phyloP scores from a whole-genome alignment of 331 rosid species.

The Rosa hybrid region DNA sequence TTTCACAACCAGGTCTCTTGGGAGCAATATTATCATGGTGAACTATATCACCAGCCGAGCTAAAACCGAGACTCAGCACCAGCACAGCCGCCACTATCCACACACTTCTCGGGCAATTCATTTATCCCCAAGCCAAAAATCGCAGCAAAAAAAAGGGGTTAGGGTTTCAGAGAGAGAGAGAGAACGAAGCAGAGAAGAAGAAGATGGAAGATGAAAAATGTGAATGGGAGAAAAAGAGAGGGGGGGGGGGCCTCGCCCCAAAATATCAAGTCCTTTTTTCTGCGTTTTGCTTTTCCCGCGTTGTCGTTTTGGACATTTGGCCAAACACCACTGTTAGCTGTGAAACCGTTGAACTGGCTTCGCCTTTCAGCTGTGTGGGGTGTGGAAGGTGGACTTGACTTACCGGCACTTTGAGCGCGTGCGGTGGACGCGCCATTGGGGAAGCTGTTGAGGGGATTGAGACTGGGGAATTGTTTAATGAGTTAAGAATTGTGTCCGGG shows the following conservation, averaged over 20 bases:
- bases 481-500: no score
- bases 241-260: not conserved
- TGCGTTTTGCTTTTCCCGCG: constrained; percentile 32
- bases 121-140: not conserved
- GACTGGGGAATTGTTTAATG: not conserved
- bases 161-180: constrained; percentile 16
- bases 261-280: constrained; percentile 14
- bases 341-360: constrained; percentile 43
- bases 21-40: constrained; percentile 86
- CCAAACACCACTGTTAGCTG: not conserved
- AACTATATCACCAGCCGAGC: constrained; percentile 86
- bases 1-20: constrained; percentile 80
- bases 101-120: constrained; percentile 53
- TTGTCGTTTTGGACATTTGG: constrained; percentile 23
- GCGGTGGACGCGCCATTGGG: not conserved
- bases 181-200: constrained; percentile 4
- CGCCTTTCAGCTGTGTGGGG: not conserved
- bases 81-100: constrained; percentile 34
- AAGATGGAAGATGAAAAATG: constrained; percentile 23
- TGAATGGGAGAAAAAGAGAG: not conserved
- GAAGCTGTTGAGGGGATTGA: not conserved
- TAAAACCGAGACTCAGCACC: constrained; percentile 42
- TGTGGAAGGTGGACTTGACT: not conserved
- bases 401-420: constrained; percentile 15
- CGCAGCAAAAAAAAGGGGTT: not conserved